phyloP scores from a whole-genome alignment of 306 rosid genomes.

The Citrullus colocynthis region DNA sequence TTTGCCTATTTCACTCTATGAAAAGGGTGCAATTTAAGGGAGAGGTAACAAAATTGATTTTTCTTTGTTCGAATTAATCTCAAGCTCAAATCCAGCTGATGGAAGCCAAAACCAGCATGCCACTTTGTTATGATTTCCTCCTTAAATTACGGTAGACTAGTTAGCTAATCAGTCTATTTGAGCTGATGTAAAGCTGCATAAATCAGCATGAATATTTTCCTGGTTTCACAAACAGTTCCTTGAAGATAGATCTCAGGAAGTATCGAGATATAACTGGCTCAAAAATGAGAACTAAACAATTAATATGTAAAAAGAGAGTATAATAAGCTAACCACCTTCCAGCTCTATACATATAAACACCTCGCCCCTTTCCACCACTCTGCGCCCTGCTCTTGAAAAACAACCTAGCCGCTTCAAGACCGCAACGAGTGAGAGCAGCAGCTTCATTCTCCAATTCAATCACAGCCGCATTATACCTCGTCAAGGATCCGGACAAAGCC shows the following conservation, averaged over 20 bases:
- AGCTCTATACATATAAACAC: constrained; percentile 78
- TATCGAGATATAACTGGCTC: neutral
- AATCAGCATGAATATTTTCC: neutral
- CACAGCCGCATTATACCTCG: constrained; percentile 79
- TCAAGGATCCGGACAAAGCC: constrained; percentile 49
- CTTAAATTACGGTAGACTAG: neutral
- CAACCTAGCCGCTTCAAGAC: constrained; percentile 74
- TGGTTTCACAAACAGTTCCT: neutral
- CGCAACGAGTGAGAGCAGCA: constrained; percentile 64
- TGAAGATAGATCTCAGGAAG: neutral
- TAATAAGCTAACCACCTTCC: constrained; percentile 51
- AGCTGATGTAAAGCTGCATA: neutral
- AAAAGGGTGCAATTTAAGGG: neutral
- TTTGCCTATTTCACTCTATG: neutral
- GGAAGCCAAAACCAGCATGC: neutral
- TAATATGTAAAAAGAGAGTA: neutral
- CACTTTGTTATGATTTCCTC: neutral
- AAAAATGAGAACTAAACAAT: neutral
- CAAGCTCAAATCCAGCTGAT: neutral
- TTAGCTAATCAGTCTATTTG: neutral
- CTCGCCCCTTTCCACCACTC: constrained; percentile 60
- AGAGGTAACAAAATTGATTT: neutral
- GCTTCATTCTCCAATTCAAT: constrained; percentile 62
- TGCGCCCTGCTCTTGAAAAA: constrained; percentile 59
- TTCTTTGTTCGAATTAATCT: neutral